These are phyloP conservation scores for Starmera dryadoides DNA, from an alignment of 805 yeast genomes.

Conservation along the genomic window DNA sequence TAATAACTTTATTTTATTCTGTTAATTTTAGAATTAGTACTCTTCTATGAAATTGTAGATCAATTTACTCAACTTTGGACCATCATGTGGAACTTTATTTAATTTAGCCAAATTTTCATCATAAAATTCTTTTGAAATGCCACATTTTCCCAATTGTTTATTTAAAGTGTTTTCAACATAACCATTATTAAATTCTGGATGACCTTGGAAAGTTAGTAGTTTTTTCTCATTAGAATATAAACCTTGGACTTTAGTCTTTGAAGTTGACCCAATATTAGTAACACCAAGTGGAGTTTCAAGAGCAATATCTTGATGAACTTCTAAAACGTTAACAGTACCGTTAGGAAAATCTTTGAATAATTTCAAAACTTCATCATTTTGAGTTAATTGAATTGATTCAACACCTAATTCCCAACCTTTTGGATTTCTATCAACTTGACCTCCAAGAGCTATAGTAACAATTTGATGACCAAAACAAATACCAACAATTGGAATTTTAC, in stretches of 20 bases:
- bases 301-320: conserved; percentile 55
- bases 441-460: conserved; percentile 59
- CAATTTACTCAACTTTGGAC: neutral
- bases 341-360: conserved; percentile 11
- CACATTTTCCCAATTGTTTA: neutral
- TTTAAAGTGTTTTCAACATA: neutral
- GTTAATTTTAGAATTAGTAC: too few relatives aligned
- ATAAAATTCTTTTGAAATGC: neutral
- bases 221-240: conserved; percentile 38
- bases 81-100: neutral
- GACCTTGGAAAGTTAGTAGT: conserved; percentile 76
- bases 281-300: conserved; percentile 32
- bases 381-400: conserved; percentile 39
- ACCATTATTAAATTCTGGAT: conserved; percentile 63
- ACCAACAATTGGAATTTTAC: conserved; percentile 45
- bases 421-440: conserved; percentile 46
- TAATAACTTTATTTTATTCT: too few relatives aligned
- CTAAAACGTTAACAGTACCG: conserved; percentile 34
- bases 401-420: conserved; percentile 73
- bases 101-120: neutral
- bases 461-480: conserved; percentile 89
- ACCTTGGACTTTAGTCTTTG: conserved; percentile 60
- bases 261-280: conserved; percentile 44
- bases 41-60: neutral
- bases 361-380: conserved; percentile 26